These are phyloP conservation scores for Aspergillus sp. DNA, from an alignment of 2,329 filamentous ascomycete genomes.

Conservation along the genomic window DNA sequence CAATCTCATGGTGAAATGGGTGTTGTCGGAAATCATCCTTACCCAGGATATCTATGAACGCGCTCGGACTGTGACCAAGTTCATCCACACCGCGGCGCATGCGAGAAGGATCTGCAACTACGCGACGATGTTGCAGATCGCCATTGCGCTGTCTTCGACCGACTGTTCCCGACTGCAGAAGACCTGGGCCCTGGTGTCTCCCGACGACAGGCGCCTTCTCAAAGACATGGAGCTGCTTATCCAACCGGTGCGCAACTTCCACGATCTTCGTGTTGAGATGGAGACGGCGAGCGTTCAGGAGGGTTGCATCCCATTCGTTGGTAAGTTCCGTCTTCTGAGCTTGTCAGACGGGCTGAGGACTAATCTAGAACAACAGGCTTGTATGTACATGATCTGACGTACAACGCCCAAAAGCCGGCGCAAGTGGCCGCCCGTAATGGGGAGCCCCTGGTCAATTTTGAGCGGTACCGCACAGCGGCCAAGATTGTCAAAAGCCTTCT, in stretches of 20 bases:
- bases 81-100: constrained; percentile 62
- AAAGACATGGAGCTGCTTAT: constrained; percentile 61
- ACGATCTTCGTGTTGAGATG: constrained; percentile 63
- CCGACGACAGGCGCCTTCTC: constrained; percentile 54
- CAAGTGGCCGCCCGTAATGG: constrained; percentile 49
- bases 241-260: constrained; percentile 63
- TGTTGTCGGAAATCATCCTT: constrained; percentile 61
- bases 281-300: constrained; percentile 58
- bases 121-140: constrained; percentile 65
- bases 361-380: constrained; percentile 44
- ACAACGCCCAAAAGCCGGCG: constrained; percentile 65
- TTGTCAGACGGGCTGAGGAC: background rate
- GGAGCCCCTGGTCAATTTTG: constrained; percentile 64
- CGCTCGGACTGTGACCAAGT: constrained; percentile 61
- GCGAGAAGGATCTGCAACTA: constrained; percentile 61
- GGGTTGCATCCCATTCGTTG: constrained; percentile 66
- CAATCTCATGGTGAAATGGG: constrained; percentile 67
- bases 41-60: constrained; percentile 58
- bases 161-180: constrained; percentile 57
- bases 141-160: constrained; percentile 60
- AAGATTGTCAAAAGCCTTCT: constrained; percentile 64
- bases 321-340: constrained; percentile 33
- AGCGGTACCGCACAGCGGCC: constrained; percentile 64
- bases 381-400: constrained; percentile 66
- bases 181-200: constrained; percentile 60